Evolutionary conservation across 129 eudicot genomes (phyloP).

Genomic region (Lactuca sativa): DNA sequence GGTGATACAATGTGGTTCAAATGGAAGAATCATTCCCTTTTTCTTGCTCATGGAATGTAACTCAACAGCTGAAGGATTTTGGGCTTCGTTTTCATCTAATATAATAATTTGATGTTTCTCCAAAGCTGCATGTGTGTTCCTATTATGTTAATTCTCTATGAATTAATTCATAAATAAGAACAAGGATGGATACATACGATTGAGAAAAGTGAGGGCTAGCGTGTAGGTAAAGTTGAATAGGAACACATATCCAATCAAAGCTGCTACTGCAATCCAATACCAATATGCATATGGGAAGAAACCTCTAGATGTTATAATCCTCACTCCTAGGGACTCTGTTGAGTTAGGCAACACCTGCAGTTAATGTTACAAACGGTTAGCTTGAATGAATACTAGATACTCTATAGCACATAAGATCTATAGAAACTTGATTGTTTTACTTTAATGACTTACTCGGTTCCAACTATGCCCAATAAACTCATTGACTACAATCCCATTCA

Average conservation of each 20-base stretch:
- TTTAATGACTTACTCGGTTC: not conserved
- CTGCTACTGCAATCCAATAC: conserved; percentile 61
- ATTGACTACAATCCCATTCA: conserved; percentile 10
- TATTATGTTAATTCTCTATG: not conserved
- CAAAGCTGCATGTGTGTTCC: conserved; percentile 42
- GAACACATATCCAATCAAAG: conserved; percentile 40
- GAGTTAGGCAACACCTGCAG: not conserved
- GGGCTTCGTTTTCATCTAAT: conserved; percentile 17
- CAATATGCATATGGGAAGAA: conserved; percentile 44
- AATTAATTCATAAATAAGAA: too few relatives aligned
- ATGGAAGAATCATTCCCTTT: conserved; percentile 61
- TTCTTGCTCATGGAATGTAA: conserved; percentile 11
- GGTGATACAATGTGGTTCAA: conserved; percentile 61
- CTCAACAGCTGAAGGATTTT: conserved; percentile 17
- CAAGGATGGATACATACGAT: not conserved
- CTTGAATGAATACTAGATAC: not conserved
- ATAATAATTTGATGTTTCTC: conserved; percentile 38
- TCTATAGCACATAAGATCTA: not conserved
- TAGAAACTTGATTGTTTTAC: not conserved
- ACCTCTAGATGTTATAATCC: conserved; percentile 42
- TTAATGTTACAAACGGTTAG: not conserved
- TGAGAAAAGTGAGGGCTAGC: conserved; percentile 39
- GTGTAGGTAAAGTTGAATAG: conserved; percentile 37
- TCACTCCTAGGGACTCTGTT: not conserved
- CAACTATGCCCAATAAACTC: conserved; percentile 5